Percentiles rank a stretch among this genome's conserved stretches.
Conservation (phyloP, 176 grass and related monocot genomes). For the Carex littledalei region DNA sequence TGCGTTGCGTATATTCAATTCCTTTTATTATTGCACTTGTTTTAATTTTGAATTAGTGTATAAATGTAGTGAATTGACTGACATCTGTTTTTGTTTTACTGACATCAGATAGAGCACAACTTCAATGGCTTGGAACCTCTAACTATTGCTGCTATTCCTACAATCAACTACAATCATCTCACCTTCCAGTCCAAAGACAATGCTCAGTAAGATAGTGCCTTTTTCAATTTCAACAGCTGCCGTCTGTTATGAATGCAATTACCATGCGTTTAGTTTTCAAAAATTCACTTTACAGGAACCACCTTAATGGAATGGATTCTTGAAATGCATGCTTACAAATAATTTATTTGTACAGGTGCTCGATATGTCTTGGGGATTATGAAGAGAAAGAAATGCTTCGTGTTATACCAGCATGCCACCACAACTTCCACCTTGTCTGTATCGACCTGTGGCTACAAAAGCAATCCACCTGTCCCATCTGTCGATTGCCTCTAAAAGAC, state of each 20-base stretch:
- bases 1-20: neutral
- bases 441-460: slow-evolving; percentile 90
- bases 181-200: slow-evolving; percentile 71
- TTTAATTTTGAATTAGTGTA: neutral
- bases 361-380: slow-evolving; percentile 96
- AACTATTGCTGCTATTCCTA: slow-evolving; percentile 69
- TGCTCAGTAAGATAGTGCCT: slow-evolving; percentile 67
- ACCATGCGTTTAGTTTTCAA: neutral
- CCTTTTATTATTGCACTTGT: neutral
- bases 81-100: neutral
- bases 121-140: slow-evolving; percentile 75
- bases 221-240: neutral
- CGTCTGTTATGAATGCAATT: neutral
- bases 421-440: slow-evolving; percentile 82
- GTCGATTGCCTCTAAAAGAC: slow-evolving; percentile 67
- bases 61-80: too few relatives aligned
- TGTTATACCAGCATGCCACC: slow-evolving; percentile 69
- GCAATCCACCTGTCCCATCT: slow-evolving; percentile 85
- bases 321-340: neutral
- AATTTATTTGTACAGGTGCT: slow-evolving; percentile 52
- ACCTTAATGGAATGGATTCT: neutral
- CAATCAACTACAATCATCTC: slow-evolving; percentile 53
- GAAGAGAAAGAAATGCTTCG: slow-evolving; percentile 80
- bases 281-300: neutral
- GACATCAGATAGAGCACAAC: slow-evolving; percentile 49